A percentile compares a stretch with the other conserved stretches of the same genome.
These are phyloP conservation scores for Yarrowia sp. DNA, from an alignment of 805 yeast species.

Conservation along the genomic window DNA sequence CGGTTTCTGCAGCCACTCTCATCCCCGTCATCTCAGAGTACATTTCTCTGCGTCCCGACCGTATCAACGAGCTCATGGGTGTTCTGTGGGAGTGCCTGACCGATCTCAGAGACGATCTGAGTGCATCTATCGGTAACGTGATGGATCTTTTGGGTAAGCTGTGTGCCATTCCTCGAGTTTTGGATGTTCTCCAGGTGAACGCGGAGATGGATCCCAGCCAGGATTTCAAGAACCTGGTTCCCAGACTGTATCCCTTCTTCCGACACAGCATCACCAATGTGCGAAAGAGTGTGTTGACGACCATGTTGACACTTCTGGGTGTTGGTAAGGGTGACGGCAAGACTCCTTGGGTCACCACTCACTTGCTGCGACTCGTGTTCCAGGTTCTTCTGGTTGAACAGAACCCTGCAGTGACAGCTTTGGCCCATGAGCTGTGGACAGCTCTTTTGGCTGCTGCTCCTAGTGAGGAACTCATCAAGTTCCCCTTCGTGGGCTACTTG, in stretches of 20 bases:
- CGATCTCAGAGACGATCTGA: conserved; percentile 85
- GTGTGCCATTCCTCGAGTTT: conserved; percentile 80
- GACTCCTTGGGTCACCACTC: conserved; percentile 79
- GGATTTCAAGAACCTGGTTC: conserved; percentile 79
- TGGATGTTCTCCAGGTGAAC: conserved; percentile 70
- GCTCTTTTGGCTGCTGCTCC: conserved; percentile 53
- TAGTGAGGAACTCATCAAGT: conserved; percentile 45
- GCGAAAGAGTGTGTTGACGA: conserved; percentile 82
- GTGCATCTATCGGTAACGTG: conserved; percentile 93
- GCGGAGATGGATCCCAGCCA: conserved; percentile 59
- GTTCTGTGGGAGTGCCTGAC: conserved; percentile 93
- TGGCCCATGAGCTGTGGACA: conserved; percentile 69
- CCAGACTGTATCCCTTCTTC: conserved; percentile 87
- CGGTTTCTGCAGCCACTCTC: conserved; percentile 92
- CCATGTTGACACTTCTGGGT: conserved; percentile 74
- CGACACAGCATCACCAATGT: conserved; percentile 94
- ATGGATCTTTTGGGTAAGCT: conserved; percentile 91
- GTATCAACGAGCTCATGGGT: conserved; percentile 57
- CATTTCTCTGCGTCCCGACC: conserved; percentile 63
- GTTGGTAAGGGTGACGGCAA: conserved; percentile 51
- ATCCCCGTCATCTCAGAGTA: conserved; percentile 90
- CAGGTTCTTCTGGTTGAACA: conserved; percentile 93
- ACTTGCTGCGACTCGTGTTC: conserved; percentile 73
- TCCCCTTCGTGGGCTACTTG: conserved; percentile 46
- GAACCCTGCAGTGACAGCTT: conserved; percentile 69